These are phyloP conservation scores for Dichotomocladium elegans DNA, from an alignment of 371 early-diverging fungal genomes.

Conservation along the genomic window DNA sequence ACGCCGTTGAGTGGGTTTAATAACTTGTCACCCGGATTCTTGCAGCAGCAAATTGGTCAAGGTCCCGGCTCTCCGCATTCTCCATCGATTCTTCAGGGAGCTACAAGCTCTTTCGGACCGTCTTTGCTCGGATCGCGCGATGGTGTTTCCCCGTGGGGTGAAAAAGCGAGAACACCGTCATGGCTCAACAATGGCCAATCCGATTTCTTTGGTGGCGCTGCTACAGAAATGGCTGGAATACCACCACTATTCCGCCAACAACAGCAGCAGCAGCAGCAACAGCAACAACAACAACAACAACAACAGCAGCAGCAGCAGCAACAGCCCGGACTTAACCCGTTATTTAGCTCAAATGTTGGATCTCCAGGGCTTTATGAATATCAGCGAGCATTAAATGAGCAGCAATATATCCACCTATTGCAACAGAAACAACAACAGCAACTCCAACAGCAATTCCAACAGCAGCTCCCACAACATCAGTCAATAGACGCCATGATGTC, in stretches of 20 bases:
- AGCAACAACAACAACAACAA: constrained; percentile 22
- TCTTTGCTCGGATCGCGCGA: constrained; percentile 23
- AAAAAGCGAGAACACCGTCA: constrained; percentile 22
- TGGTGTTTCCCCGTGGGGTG: constrained; percentile 24
- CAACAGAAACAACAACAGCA: constrained; percentile 56
- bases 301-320: constrained; percentile 18
- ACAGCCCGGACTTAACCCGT: constrained; percentile 19
- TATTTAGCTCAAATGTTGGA: constrained; percentile 24
- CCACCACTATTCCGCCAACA: constrained; percentile 19
- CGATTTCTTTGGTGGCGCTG: constrained; percentile 31
- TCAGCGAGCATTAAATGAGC: constrained; percentile 29
- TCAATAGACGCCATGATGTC: constrained; percentile 18
- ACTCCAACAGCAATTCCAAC: constrained; percentile 45
- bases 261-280: constrained; percentile 21
- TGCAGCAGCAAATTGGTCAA: constrained; percentile 18
- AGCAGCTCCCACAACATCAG: constrained; percentile 45
- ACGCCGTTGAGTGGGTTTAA: constrained; percentile 19
- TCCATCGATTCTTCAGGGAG: constrained; percentile 20
- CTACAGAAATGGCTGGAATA: constrained; percentile 9
- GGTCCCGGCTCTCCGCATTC: constrained; percentile 17
- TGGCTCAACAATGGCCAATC: constrained; percentile 23
- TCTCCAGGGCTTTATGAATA: constrained; percentile 35
- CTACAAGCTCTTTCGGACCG: constrained; percentile 19
- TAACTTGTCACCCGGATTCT: constrained; percentile 11
- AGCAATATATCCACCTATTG: constrained; percentile 46